These are phyloP conservation scores for Rutstroemia sydowiana DNA, from an alignment of 2,329 filamentous ascomycete species.

Conservation along the genomic window DNA sequence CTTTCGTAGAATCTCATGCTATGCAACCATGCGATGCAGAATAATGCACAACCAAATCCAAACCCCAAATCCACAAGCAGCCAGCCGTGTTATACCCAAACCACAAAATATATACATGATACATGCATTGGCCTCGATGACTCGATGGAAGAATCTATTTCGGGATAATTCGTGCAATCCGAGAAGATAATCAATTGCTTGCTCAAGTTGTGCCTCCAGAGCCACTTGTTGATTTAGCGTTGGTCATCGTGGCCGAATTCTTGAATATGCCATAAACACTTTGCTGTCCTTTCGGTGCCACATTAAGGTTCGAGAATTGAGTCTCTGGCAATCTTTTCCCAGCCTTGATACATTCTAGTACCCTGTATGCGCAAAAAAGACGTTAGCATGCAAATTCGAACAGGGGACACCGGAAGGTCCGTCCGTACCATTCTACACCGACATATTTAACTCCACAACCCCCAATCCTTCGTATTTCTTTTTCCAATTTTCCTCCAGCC, in stretches of 20 bases:
- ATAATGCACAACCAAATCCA: slow-evolving; percentile 6
- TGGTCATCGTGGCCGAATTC: slow-evolving; percentile 14
- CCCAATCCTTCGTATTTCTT: slow-evolving; percentile 61
- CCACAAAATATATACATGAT: slow-evolving; percentile 12
- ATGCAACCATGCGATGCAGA: slow-evolving; percentile 13
- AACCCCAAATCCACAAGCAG: slow-evolving; percentile 13
- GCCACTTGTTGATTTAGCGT: slow-evolving; percentile 3
- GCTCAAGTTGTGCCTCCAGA: slow-evolving; percentile 1
- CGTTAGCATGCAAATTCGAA: slow-evolving; percentile 1
- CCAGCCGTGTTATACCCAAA: slow-evolving; percentile 12
- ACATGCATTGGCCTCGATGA: slow-evolving; percentile 10
- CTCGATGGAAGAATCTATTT: slow-evolving; percentile 1
- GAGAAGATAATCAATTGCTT: slow-evolving; percentile 1
- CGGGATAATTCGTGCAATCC: not conserved
- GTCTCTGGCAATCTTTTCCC: slow-evolving; percentile 69
- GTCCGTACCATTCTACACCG: slow-evolving; percentile 64
- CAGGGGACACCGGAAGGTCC: slow-evolving; percentile 2
- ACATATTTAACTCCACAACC: slow-evolving; percentile 73
- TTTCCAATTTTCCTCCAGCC: slow-evolving; percentile 70
- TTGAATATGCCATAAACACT: slow-evolving; percentile 53
- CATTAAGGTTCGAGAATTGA: slow-evolving; percentile 56
- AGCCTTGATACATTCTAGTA: slow-evolving; percentile 73
- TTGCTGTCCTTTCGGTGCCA: slow-evolving; percentile 54
- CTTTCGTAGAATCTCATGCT: slow-evolving; percentile 10
- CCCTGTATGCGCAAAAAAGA: slow-evolving; percentile 41